Conservation (phyloP, 2,329 filamentous ascomycete species). For the Scopulariopsis brevicaulis region DNA sequence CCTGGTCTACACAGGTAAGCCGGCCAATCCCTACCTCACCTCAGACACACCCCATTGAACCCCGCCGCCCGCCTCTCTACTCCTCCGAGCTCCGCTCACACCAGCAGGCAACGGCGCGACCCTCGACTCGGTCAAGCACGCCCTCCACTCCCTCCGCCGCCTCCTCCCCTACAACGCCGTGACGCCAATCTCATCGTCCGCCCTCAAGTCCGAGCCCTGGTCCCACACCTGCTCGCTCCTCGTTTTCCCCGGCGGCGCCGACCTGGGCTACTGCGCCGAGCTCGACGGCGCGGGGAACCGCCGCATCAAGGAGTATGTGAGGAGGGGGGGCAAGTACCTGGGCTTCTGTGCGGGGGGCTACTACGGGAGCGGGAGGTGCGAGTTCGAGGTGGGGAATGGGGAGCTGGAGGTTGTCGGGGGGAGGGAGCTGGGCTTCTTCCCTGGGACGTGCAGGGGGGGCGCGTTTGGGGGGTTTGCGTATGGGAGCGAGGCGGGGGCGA, state of each 20-base stretch:
- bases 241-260: constrained; percentile 89
- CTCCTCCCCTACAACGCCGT: constrained; percentile 89
- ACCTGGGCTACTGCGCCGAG: constrained; percentile 78
- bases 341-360: constrained; percentile 94
- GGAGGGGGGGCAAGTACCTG: constrained; percentile 73
- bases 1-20: constrained; percentile 77
- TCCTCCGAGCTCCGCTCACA: constrained; percentile 4
- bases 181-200: constrained; percentile 66
- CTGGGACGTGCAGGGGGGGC: constrained; percentile 72
- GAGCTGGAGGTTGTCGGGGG: constrained; percentile 75
- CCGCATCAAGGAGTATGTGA: constrained; percentile 74
- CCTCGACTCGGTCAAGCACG: constrained; percentile 79
- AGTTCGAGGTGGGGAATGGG: constrained; percentile 81
- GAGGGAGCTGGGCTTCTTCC: constrained; percentile 80
- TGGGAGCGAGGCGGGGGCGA: constrained; percentile 73
- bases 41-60: background rate
- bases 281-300: constrained; percentile 84
- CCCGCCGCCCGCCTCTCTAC: background rate
- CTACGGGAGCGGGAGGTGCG: constrained; percentile 70
- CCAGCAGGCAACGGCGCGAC: constrained; percentile 69
- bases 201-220: constrained; percentile 88
- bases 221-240: constrained; percentile 73
- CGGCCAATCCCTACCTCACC: background rate
- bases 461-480: constrained; percentile 89
- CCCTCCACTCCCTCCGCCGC: constrained; percentile 73